Conservation (phyloP, 2,329 filamentous ascomycete species). For the Clonostachys chloroleuca region DNA sequence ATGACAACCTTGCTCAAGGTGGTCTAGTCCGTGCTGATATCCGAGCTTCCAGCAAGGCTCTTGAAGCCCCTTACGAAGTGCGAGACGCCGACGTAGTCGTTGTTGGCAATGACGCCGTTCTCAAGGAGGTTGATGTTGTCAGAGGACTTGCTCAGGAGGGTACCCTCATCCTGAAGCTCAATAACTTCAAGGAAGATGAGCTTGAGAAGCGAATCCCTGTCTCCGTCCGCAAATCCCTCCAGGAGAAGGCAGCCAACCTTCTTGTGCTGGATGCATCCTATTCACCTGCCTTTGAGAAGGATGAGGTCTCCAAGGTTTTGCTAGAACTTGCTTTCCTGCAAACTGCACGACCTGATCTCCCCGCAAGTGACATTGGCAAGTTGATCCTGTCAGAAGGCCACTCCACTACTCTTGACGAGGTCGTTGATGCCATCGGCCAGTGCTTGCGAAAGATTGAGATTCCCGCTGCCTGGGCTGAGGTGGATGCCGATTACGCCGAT, state of each 20-base stretch:
- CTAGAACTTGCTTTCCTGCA: slow-evolving; percentile 81
- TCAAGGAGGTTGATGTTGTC: slow-evolving; percentile 73
- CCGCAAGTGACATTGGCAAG: slow-evolving; percentile 60
- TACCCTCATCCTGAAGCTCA: slow-evolving; percentile 70
- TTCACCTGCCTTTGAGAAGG: slow-evolving; percentile 63
- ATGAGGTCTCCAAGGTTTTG: slow-evolving; percentile 63
- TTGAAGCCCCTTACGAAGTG: slow-evolving; percentile 81
- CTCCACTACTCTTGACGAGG: slow-evolving; percentile 42
- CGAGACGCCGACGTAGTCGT: slow-evolving; percentile 75
- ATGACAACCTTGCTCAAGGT: slow-evolving; percentile 65
- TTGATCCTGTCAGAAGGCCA: slow-evolving; percentile 56
- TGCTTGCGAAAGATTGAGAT: slow-evolving; percentile 70
- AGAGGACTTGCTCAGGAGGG: slow-evolving; percentile 66
- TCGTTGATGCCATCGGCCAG: slow-evolving; percentile 63
- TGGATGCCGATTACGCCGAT: slow-evolving; percentile 46
- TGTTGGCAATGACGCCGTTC: slow-evolving; percentile 73
- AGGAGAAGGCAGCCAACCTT: slow-evolving; percentile 65
- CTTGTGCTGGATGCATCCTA: slow-evolving; percentile 70
- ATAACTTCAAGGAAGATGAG: slow-evolving; percentile 81
- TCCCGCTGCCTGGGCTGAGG: slow-evolving; percentile 74
- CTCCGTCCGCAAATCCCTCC: slow-evolving; percentile 65
- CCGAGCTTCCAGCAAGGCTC: slow-evolving; percentile 73
- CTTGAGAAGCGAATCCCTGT: slow-evolving; percentile 80
- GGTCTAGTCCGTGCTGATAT: slow-evolving; percentile 82
- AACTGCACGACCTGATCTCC: slow-evolving; percentile 63